Percentiles rank a stretch among this genome's conserved stretches.
Evolutionary conservation across 257 asterid species (phyloP).

Genomic region (Nicotiana otophora): DNA sequence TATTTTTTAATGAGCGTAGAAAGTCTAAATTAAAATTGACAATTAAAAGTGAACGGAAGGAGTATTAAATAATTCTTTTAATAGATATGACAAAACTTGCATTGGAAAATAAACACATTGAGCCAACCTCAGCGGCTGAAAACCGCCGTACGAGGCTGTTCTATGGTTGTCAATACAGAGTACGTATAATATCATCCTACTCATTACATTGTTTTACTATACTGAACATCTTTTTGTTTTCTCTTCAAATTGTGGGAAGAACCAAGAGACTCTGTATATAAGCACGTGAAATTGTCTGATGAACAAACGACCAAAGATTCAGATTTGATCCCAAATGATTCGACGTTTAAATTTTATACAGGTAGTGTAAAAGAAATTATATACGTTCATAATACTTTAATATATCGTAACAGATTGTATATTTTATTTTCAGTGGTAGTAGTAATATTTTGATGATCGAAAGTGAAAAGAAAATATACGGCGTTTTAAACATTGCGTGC

Average conservation of each 20-base stretch:
- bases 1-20: too few species aligned
- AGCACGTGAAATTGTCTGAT: slow-evolving; percentile 17
- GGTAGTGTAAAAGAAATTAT: too few species aligned
- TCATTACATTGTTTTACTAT: background rate
- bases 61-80: too few species aligned
- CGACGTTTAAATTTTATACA: background rate
- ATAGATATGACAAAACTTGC: background rate
- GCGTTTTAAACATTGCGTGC: too few species aligned
- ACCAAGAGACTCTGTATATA: background rate
- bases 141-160: background rate
- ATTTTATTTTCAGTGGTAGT: too few species aligned
- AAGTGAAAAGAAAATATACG: too few species aligned
- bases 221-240: background rate
- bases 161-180: background rate
- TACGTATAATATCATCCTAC: background rate
- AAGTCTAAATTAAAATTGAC: too few species aligned
- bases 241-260: background rate
- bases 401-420: too few species aligned
- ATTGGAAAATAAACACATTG: background rate
- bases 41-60: too few species aligned
- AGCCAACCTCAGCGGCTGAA: background rate
- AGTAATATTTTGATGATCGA: too few species aligned
- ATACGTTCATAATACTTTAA: too few species aligned
- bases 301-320: slow-evolving; percentile 11
- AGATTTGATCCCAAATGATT: background rate